phyloP scores from a whole-genome alignment of 768 basidiomycete genomes.

The Russula compacta region DNA sequence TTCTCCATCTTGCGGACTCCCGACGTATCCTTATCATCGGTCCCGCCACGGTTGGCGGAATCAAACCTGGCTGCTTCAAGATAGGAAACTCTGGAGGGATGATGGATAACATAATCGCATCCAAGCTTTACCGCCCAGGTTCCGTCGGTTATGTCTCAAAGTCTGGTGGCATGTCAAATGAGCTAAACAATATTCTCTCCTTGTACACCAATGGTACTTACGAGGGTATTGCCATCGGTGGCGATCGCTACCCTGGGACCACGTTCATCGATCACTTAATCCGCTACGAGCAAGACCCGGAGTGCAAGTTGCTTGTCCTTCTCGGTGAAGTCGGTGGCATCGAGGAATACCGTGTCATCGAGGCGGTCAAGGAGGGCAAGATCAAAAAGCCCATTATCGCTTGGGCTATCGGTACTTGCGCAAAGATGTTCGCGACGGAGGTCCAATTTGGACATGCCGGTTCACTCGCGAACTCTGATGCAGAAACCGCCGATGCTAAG shows the following conservation, averaged over 20 bases:
- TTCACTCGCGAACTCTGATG: slow-evolving; percentile 93
- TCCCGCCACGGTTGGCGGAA: slow-evolving; percentile 97
- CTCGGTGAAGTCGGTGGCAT: slow-evolving; percentile 98
- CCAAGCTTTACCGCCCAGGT: slow-evolving; percentile 96
- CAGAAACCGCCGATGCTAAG: slow-evolving; percentile 98
- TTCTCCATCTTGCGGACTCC: slow-evolving; percentile 78
- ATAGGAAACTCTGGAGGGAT: slow-evolving; percentile 99
- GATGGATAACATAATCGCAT: slow-evolving; percentile 99
- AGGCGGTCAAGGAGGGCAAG: slow-evolving; percentile 84
- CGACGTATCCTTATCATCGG: slow-evolving; percentile 90
- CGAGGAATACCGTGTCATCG: slow-evolving; percentile 98
- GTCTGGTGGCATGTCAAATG: slow-evolving; percentile 99
- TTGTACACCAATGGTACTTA: slow-evolving; percentile 96
- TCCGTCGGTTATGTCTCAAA: slow-evolving; percentile 99
- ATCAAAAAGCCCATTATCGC: slow-evolving; percentile 99
- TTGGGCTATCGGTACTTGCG: slow-evolving; percentile 99
- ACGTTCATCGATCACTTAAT: slow-evolving; percentile 99
- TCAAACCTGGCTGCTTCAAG: slow-evolving; percentile 99
- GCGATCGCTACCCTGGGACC: slow-evolving; percentile 96
- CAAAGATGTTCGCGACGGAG: slow-evolving; percentile 99
- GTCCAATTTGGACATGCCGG: slow-evolving; percentile 99
- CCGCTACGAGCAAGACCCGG: slow-evolving; percentile 93
- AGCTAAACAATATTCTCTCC: slow-evolving; percentile 98
- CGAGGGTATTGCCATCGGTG: slow-evolving; percentile 99
- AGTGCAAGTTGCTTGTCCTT: slow-evolving; percentile 98